Percentiles rank a stretch among this genome's conserved stretches.
Evolutionary conservation across 345 rosid species (phyloP).

Genomic region (Eucalyptus pumila): DNA sequence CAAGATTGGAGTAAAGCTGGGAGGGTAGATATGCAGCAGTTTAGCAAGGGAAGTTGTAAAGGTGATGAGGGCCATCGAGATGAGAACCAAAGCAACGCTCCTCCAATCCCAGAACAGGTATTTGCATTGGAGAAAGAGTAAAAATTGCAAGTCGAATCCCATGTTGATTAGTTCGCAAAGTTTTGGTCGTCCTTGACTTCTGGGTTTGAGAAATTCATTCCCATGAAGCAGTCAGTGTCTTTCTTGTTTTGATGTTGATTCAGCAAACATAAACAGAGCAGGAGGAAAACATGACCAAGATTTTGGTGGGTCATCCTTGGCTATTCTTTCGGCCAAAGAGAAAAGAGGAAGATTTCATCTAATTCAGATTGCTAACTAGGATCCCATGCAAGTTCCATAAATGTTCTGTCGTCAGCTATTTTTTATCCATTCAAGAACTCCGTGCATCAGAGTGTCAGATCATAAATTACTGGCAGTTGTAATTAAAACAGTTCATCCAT

Average conservation of each 20-base stretch:
- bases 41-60: background rate
- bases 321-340: background rate
- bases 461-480: no score
- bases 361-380: background rate
- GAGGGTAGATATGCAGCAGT: background rate
- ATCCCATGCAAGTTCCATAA: background rate
- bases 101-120: background rate
- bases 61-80: background rate
- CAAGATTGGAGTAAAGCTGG: background rate
- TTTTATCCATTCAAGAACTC: no score
- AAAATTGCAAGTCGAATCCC: background rate
- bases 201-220: background rate
- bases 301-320: background rate
- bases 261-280: background rate
- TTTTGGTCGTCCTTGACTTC: background rate
- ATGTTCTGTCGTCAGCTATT: background rate
- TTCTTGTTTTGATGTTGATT: background rate
- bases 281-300: background rate
- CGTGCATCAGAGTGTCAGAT: no score
- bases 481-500: no score
- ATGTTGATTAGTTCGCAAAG: background rate
- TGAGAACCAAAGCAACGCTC: background rate
- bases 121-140: background rate
- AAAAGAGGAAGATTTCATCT: background rate
- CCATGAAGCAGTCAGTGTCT: background rate